Conservation (phyloP, 495 filamentous ascomycete genomes). For the Hypoxylon lienhwacheense region DNA sequence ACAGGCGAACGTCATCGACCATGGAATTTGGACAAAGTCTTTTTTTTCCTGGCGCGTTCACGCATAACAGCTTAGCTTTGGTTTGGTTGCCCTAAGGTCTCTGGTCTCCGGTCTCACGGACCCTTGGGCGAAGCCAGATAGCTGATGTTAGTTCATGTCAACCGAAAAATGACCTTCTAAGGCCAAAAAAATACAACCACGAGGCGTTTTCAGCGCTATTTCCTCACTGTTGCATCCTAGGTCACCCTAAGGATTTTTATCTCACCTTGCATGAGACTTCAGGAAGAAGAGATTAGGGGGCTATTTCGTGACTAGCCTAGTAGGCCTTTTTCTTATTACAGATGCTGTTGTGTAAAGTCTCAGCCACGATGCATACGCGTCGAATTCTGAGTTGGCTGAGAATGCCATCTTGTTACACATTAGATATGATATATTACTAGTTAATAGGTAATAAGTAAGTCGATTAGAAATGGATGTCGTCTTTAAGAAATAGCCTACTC, state of each 20-base stretch:
- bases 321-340: not conserved
- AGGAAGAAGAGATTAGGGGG: not conserved
- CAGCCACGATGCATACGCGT: slow-evolving; percentile 30
- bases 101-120: too few species aligned
- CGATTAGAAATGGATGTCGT: too few species aligned
- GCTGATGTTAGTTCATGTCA: too few species aligned
- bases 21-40: too few species aligned
- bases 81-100: too few species aligned
- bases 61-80: slow-evolving; percentile 4
- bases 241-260: too few species aligned
- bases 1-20: slow-evolving; percentile 8
- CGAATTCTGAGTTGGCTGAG: slow-evolving; percentile 2
- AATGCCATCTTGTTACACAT: slow-evolving; percentile 12
- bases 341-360: slow-evolving; percentile 27
- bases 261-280: slow-evolving; percentile 5
- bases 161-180: too few species aligned
- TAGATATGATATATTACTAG: not conserved
- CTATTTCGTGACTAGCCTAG: slow-evolving; percentile 5
- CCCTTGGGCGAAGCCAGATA: too few species aligned
- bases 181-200: not conserved
- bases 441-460: too few species aligned
- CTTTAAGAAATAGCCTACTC: too few species aligned
- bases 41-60: too few species aligned
- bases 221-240: slow-evolving; percentile 6
- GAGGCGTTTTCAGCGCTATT: slow-evolving; percentile 12